Conservation (phyloP, 768 basidiomycete species). For the Phallus indusiatus region DNA sequence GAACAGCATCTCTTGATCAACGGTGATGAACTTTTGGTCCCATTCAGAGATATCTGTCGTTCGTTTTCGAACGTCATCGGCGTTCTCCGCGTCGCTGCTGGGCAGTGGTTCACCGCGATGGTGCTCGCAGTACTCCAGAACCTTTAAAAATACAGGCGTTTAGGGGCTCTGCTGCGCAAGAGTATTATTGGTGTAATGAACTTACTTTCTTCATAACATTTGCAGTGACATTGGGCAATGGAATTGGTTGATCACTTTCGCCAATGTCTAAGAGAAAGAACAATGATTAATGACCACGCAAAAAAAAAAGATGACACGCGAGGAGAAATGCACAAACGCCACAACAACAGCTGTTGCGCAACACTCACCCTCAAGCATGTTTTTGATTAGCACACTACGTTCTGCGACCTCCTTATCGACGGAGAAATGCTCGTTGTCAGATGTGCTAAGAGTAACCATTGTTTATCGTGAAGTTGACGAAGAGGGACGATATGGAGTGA, state of each 20-base stretch:
- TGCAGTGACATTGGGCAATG: constrained; percentile 88
- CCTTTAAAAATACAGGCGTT: constrained; percentile 36
- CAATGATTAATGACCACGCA: background rate
- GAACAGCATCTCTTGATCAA: constrained; percentile 99
- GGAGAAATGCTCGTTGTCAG: constrained; percentile 90
- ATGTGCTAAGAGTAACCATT: constrained; percentile 86
- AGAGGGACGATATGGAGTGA: constrained; percentile 2
- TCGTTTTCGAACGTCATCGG: constrained; percentile 93
- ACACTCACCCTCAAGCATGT: constrained; percentile 91
- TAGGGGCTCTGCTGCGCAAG: background rate
- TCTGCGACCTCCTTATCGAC: constrained; percentile 93
- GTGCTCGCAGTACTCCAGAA: constrained; percentile 98
- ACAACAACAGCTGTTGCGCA: background rate
- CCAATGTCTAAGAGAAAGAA: constrained; percentile 60
- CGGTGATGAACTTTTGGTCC: constrained; percentile 98
- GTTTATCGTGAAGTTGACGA: constrained; percentile 18
- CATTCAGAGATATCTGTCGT: constrained; percentile 99
- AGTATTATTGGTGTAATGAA: constrained; percentile 2
- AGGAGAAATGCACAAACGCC: background rate
- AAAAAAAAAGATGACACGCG: background rate
- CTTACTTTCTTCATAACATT: constrained; percentile 86
- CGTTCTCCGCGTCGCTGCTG: constrained; percentile 65
- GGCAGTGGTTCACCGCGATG: constrained; percentile 97
- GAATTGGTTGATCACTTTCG: constrained; percentile 90
- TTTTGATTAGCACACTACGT: constrained; percentile 94